Conservation (phyloP, 2,329 filamentous ascomycete species). For the Plectosphaerella plurivora region DNA sequence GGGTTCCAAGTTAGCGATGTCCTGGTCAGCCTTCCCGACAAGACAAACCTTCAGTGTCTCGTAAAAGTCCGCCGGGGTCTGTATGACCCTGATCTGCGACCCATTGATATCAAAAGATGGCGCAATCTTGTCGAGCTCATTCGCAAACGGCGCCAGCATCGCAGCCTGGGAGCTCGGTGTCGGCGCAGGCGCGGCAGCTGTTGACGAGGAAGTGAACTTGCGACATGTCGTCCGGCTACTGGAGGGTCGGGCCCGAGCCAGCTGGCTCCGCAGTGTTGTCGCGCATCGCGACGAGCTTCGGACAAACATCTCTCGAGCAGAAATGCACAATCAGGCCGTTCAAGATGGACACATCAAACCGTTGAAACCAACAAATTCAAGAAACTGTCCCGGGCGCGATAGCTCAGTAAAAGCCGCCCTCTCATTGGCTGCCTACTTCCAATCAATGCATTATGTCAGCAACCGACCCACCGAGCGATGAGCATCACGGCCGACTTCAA, state of each 20-base stretch:
- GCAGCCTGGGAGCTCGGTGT: conserved; percentile 22
- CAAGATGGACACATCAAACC: no score
- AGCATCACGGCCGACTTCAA: conserved; percentile 4
- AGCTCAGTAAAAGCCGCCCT: conserved; percentile 8
- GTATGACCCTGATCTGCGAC: conserved; percentile 73
- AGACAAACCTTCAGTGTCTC: conserved; percentile 71
- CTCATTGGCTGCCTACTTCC: conserved; percentile 10
- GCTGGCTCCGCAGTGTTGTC: conserved; percentile 14
- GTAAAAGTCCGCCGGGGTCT: conserved; percentile 85
- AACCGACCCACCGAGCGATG: not conserved
- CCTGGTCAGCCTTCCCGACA: not conserved
- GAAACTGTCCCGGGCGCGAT: not conserved
- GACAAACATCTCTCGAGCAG: conserved; percentile 24
- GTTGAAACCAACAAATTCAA: not conserved
- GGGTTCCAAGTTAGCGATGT: not conserved
- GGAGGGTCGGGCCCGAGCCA: conserved; percentile 1
- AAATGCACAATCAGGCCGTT: not conserved
- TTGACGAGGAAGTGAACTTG: conserved; percentile 9
- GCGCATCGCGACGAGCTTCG: conserved; percentile 25
- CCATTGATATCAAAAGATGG: conserved; percentile 86
- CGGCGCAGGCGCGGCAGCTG: conserved; percentile 9
- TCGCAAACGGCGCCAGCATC: conserved; percentile 49
- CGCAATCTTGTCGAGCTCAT: conserved; percentile 80
- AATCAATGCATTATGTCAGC: conserved; percentile 12
- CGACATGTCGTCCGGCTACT: conserved; percentile 9